Evolutionary conservation across 139 green algal species (phyloP), one percentile per base, ranked within the genome.

Genomic region (Chlamydomonas incerta): DNA sequence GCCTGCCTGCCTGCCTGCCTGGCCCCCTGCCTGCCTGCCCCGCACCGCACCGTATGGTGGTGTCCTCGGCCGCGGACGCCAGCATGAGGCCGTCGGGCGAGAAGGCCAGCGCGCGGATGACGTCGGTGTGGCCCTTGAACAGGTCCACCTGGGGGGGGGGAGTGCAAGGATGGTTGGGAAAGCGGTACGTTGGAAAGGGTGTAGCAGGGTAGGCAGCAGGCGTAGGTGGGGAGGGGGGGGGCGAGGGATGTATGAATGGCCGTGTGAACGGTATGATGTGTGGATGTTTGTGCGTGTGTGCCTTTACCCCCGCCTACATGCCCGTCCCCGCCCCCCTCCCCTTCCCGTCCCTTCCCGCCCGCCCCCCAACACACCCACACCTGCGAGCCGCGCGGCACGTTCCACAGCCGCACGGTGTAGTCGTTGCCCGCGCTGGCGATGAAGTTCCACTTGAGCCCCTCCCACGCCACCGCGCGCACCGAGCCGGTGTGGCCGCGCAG

Each of bases 101-200:
- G 58, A 82, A 82, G 34, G 74, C 74, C 57, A 82, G 74, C 24
- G 74, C 20, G 3, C 74, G 74, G 57, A 82, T 82, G 21, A 82
- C 74, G 55, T 82, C 74, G 6, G 74, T 82, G 74, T 82, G 74
- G 23, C 74, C 74, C 58, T 82, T 82, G 74, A 72, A 82, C 58
- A 82, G 35, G 34, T 82, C 74, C 20, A 82, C 74, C 55, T 82
- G 35, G 26, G 21, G 34, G 10, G 23, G 34, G 10, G 23, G 68
- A 2, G 68, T n/a, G 1, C 34, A 31, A 35, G 34, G 35, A 23
- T 4, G n/a, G 2, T 13, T 1, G 26, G 60, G 26, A 20, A 9
- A 11, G 24, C 2, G 24, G 10, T 33, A 31, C 33, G 60, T 18
- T 14, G 62, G 14, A 18, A 68, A 50, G n/a, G n/a, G 41, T 50